Evolutionary conservation across 2,329 filamentous ascomycete species (phyloP).

Genomic region (Graphilbum fragrans): DNA sequence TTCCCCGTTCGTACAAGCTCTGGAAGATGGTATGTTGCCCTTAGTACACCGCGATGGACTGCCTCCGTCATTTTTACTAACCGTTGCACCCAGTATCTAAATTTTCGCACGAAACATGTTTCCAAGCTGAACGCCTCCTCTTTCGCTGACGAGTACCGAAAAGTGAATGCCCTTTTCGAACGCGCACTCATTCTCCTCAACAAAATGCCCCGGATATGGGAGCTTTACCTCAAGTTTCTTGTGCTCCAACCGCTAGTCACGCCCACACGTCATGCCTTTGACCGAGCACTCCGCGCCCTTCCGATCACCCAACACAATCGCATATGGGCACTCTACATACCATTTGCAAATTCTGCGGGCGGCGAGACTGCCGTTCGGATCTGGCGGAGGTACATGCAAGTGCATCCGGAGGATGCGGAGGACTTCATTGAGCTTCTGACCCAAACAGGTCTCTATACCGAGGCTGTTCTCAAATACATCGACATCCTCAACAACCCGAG

Average conservation of each 20-base stretch:
- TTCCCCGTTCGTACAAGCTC: constrained; percentile 92
- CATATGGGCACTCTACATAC: constrained; percentile 84
- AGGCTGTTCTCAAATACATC: constrained; percentile 86
- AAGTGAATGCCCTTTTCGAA: constrained; percentile 93
- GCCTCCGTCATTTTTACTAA: not conserved
- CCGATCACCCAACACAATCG: constrained; percentile 92
- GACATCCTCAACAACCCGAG: constrained; percentile 80
- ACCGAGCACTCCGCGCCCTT: constrained; percentile 79
- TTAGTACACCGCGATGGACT: too few relatives aligned
- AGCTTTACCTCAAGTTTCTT: constrained; percentile 88
- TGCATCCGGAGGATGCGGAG: constrained; percentile 89
- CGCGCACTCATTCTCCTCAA: constrained; percentile 84
- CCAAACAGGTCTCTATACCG: constrained; percentile 72
- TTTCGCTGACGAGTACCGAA: constrained; percentile 71
- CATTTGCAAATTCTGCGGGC: constrained; percentile 82
- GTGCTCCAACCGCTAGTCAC: constrained; percentile 88
- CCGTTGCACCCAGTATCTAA: constrained; percentile 53
- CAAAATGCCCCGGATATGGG: constrained; percentile 98
- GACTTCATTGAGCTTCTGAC: constrained; percentile 87
- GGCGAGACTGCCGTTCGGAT: constrained; percentile 86
- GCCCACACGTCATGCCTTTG: constrained; percentile 74
- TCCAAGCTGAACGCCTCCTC: constrained; percentile 70
- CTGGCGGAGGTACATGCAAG: constrained; percentile 93
- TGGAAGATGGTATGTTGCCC: constrained; percentile 69
- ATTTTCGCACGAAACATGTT: constrained; percentile 71